Conservation (phyloP, 305 asterid genomes). For the Fraxinus ornus region DNA sequence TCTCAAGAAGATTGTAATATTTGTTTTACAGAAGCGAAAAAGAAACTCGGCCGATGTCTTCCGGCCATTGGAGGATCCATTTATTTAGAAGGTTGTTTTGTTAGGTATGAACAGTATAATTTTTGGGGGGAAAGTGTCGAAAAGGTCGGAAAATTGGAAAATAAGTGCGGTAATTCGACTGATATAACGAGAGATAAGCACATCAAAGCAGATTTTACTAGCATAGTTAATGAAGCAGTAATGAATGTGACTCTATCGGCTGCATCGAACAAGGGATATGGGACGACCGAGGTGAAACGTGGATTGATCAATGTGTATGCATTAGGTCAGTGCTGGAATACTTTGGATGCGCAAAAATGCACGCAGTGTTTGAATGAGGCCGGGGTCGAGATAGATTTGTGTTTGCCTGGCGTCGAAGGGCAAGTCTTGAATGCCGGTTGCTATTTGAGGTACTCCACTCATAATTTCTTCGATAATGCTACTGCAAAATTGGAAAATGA, state of each 20-base stretch:
- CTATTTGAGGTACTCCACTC: conserved; percentile 28
- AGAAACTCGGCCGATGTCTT: conserved; percentile 7
- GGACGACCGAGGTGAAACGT: conserved; percentile 20
- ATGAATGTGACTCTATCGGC: conserved; percentile 9
- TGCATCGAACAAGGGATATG: conserved; percentile 4
- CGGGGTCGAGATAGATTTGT: conserved; percentile 6
- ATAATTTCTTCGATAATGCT: conserved; percentile 19
- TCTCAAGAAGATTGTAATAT: conserved; percentile 18
- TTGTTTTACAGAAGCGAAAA: conserved; percentile 9
- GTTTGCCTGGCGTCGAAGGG: conserved; percentile 25
- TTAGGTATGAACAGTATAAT: conserved; percentile 15
- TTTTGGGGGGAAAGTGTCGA: conserved; percentile 7
- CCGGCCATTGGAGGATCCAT: conserved; percentile 21
- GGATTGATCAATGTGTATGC: conserved; percentile 25
- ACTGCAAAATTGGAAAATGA: neutral
- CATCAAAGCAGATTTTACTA: conserved; percentile 14
- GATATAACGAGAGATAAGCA: conserved; percentile 20
- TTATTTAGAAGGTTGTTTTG: conserved; percentile 24
- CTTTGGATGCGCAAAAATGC: neutral
- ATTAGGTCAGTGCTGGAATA: conserved; percentile 22
- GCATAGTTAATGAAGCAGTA: conserved; percentile 17
- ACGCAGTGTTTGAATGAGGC: conserved; percentile 13
- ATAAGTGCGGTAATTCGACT: conserved; percentile 5
- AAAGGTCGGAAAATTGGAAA: neutral
- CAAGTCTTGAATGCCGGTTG: conserved; percentile 24